Evolutionary conservation across 2,329 filamentous ascomycete genomes (phyloP).

Genomic region (Colletotrichum paranaense): DNA sequence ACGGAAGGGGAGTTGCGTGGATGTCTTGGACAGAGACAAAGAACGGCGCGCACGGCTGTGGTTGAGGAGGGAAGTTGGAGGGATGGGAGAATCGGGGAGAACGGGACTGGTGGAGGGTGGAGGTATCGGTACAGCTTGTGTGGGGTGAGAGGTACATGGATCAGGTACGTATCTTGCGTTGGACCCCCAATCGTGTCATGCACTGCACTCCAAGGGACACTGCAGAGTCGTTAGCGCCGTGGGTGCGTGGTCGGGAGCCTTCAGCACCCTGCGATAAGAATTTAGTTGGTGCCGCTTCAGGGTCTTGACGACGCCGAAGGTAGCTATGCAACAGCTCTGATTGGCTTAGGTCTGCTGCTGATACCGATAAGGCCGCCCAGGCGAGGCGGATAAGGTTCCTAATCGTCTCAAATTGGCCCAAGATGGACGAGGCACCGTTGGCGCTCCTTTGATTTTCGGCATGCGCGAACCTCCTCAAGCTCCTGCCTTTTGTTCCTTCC

Average conservation of each 20-base stretch:
- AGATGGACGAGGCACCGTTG: neutral
- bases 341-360: neutral
- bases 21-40: conserved; percentile 9
- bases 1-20: neutral
- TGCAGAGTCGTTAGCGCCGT: neutral
- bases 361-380: conserved; percentile 13
- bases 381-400: conserved; percentile 11
- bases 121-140: neutral
- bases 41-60: conserved; percentile 5
- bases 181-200: neutral
- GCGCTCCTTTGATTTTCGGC: neutral
- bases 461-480: neutral
- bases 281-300: neutral
- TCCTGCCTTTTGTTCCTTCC: conserved; percentile 3
- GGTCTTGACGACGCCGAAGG: neutral
- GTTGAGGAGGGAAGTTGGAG: neutral
- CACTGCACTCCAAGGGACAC: neutral
- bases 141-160: neutral
- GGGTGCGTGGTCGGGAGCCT: too few species aligned
- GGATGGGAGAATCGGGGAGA: neutral
- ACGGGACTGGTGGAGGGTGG: neutral
- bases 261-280: too few species aligned
- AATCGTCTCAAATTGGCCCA: neutral
- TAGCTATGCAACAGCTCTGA: neutral
- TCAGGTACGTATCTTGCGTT: neutral